Evolutionary conservation across 2,329 filamentous ascomycete genomes (phyloP).

Genomic region (Ophiocordyceps polyrhachis-furcata): DNA sequence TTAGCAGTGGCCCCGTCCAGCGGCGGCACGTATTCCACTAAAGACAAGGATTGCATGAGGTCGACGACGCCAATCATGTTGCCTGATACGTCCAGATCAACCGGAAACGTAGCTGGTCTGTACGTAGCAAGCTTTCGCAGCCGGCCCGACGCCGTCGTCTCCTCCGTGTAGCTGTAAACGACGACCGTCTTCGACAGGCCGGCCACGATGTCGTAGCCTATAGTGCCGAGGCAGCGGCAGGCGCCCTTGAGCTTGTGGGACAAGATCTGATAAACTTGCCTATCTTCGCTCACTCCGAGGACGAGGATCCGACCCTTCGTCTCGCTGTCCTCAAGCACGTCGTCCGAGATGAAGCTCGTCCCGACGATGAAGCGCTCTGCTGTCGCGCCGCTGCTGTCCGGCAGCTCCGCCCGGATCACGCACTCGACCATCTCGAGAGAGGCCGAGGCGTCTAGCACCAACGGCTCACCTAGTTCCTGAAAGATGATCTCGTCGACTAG

Average conservation of each 20-base stretch:
- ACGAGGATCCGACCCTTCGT: conserved; percentile 60
- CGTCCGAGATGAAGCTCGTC: conserved; percentile 56
- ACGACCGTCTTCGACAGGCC: conserved; percentile 77
- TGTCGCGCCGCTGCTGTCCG: conserved; percentile 31
- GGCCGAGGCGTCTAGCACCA: conserved; percentile 32
- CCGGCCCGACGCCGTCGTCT: conserved; percentile 31
- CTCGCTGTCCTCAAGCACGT: conserved; percentile 26
- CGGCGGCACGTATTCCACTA: conserved; percentile 52
- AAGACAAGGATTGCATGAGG: conserved; percentile 77
- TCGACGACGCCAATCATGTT: conserved; percentile 72
- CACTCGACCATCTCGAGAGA: conserved; percentile 62
- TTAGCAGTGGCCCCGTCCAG: conserved; percentile 36
- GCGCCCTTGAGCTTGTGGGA: conserved; percentile 57
- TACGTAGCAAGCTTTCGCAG: conserved; percentile 59
- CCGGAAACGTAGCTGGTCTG: conserved; percentile 65
- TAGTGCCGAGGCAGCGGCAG: conserved; percentile 59
- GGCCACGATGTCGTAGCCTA: conserved; percentile 63
- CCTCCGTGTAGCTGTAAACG: conserved; percentile 36
- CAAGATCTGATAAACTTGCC: conserved; percentile 52
- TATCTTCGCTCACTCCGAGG: conserved; percentile 61
- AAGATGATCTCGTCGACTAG: conserved; percentile 86
- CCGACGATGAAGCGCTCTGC: conserved; percentile 80
- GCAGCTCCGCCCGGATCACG: conserved; percentile 58
- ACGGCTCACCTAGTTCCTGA: conserved; percentile 51
- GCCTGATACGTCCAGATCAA: conserved; percentile 58